Percentiles rank a stretch among this genome's conserved stretches.
Conservation (phyloP, 441 rosid species). For the Populus trichocarpa region DNA sequence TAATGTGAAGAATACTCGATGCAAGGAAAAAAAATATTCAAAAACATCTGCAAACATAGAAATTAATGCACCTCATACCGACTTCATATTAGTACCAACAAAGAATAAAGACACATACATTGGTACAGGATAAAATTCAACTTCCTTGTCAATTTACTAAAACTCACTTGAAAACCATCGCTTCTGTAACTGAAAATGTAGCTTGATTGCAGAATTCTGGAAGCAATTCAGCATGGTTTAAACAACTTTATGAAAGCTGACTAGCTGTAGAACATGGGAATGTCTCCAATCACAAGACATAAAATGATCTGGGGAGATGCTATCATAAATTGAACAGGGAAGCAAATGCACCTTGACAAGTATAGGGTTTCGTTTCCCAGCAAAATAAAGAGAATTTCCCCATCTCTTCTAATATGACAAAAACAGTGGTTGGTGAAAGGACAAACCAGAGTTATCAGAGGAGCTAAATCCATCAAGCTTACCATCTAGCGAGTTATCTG, state of each 20-base stretch:
- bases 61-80: background rate
- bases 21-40: background rate
- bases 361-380: background rate
- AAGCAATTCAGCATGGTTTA: background rate
- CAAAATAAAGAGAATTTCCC: conserved; percentile 1
- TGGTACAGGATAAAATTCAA: background rate
- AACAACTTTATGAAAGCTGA: background rate
- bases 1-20: background rate
- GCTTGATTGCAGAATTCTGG: background rate
- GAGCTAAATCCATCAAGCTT: background rate
- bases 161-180: conserved; percentile 1
- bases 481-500: conserved; percentile 33
- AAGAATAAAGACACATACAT: background rate
- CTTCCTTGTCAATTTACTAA: conserved; percentile 5
- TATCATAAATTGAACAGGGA: background rate
- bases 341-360: background rate
- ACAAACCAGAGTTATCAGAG: conserved; percentile 9
- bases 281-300: background rate
- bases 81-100: background rate
- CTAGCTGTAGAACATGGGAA: background rate
- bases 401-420: background rate
- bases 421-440: conserved; percentile 8
- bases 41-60: background rate
- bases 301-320: background rate
- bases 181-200: conserved; percentile 5